Evolutionary conservation across 2,329 filamentous ascomycete genomes (phyloP).

Genomic region (Paracoccidioides lutzii): DNA sequence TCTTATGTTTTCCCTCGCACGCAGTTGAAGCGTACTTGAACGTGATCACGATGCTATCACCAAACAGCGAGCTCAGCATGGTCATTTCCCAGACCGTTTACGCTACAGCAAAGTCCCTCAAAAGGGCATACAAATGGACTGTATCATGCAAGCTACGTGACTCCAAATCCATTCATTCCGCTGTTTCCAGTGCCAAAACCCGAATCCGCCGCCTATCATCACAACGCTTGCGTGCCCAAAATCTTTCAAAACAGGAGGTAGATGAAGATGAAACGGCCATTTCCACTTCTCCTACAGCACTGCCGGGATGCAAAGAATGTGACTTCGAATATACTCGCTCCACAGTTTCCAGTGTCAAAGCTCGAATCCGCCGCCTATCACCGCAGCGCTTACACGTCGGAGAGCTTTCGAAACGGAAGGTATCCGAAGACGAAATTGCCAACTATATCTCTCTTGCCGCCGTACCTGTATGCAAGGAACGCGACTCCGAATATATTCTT

Average conservation of each 20-base stretch:
- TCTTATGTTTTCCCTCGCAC: too few relatives aligned
- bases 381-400: background rate
- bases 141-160: background rate
- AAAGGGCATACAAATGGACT: slow-evolving; percentile 3
- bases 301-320: background rate
- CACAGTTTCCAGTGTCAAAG: background rate
- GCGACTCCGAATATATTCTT: background rate
- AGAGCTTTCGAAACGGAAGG: background rate
- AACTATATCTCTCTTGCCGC: background rate
- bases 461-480: background rate
- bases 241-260: background rate
- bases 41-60: too few relatives aligned
- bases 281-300: background rate
- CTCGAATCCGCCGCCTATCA: background rate
- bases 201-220: background rate
- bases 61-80: too few relatives aligned
- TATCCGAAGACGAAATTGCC: background rate
- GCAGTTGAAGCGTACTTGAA: too few relatives aligned
- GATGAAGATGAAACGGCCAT: background rate
- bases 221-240: background rate
- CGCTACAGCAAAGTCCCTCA: background rate
- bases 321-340: background rate
- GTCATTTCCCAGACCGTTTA: too few relatives aligned
- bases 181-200: background rate
- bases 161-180: background rate